These are phyloP conservation scores for Larix sibirica DNA, from an alignment of 83 land plant genomes.

Conservation along the genomic window DNA sequence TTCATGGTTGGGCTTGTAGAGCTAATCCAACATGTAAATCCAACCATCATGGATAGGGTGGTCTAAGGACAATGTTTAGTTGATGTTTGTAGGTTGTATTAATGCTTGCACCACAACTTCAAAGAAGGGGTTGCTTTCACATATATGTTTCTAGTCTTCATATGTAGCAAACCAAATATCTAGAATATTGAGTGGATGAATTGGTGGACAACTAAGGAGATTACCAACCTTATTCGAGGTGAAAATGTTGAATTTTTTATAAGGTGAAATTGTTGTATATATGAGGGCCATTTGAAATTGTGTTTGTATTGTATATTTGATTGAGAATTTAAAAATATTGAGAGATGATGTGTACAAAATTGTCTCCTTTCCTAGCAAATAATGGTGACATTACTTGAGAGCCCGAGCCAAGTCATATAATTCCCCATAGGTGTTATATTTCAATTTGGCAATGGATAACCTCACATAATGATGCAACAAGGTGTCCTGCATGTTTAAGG, in stretches of 20 bases:
- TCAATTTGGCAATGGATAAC: too few species aligned
- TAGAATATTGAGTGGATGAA: too few species aligned
- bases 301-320: neutral
- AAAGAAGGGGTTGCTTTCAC: too few species aligned
- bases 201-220: too few species aligned
- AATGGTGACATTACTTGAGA: neutral
- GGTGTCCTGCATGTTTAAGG: neutral
- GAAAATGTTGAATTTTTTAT: neutral
- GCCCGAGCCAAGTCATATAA: neutral
- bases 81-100: too few species aligned
- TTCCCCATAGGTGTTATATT: neutral
- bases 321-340: neutral
- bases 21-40: too few species aligned
- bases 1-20: too few species aligned
- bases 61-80: too few species aligned
- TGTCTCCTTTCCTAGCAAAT: neutral
- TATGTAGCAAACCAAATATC: too few species aligned
- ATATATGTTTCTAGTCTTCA: too few species aligned
- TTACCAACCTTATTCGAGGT: neutral
- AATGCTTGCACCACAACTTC: too few species aligned
- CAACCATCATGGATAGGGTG: too few species aligned
- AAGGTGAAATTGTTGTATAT: neutral
- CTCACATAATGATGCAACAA: neutral
- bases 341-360: neutral
- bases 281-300: neutral